Base-by-base conservation (phyloP, 2,329 filamentous ascomycete genomes). In the Periconia sp. region DNA sequence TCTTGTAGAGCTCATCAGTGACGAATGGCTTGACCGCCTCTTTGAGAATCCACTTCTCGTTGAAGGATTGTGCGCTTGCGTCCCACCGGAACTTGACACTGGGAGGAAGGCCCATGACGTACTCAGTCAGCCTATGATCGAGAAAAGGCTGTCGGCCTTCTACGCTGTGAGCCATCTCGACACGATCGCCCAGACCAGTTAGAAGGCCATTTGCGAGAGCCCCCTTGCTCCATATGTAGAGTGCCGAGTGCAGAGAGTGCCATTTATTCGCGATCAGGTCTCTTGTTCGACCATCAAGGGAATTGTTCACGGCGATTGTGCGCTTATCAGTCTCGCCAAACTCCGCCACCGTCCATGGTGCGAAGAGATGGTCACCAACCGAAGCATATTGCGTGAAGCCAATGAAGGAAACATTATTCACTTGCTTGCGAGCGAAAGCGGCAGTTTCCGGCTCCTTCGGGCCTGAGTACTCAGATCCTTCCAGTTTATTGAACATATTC, bases 21-120 rank as follows among this genome's bases (percentile, higher is more conserved):
- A 81, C 71, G 50, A 74, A 81, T 3, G 78, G 76, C 43, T 69
- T 71, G 15, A 66, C 69, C 0, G 78, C 78, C 51, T 82, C 74
- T 3, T 76, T 72, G 1, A 81, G 68, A 19, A 81, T 73, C 69
- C 74, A 78, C 47, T 82, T 80, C 59, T 80, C 77, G n/a, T 30
- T 54, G 17, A 60, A 52, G 7, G 21, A 13, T 3, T 30, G 18
- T 6, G 48, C 46, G 3, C 41, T 30, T 3, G 53, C 40, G 24
- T 64, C 56, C 48, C 60, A 73, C 7, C 58, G 47, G 13, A 75
- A 61, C 43, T 72, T 73, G 21, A 67, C 44, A 8, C 59, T 62
- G 0, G 70, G 70, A 1, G 71, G 70, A 5, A 73, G 51, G 4
- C 51, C 28, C 41, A 72, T 72, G 35, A 68, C 64, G 39, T 69